Percentiles rank a stretch among this genome's conserved stretches.
phyloP scores from a whole-genome alignment of 441 rosid species.

The Syzygium malaccense region DNA sequence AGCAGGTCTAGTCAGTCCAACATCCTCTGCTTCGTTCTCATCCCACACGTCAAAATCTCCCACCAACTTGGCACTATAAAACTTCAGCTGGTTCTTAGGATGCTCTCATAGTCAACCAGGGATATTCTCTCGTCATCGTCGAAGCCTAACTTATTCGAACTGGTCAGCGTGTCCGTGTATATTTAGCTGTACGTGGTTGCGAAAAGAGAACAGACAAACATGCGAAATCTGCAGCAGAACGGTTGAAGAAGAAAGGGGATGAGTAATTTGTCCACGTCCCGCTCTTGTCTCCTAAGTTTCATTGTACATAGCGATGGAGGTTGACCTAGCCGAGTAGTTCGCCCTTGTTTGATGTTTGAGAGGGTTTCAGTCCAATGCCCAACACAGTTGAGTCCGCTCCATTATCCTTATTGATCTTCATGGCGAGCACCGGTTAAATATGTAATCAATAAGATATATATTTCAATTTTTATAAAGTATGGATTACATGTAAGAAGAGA shows the following conservation, averaged over 20 bases:
- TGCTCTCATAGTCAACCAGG: not conserved
- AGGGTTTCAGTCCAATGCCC: not conserved
- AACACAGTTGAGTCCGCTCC: not conserved
- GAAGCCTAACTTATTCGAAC: not conserved
- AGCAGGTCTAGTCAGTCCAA: not conserved
- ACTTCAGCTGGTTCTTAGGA: not conserved
- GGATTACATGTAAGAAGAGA: not conserved
- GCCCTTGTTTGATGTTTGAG: not conserved
- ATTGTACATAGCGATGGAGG: not conserved
- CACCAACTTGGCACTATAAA: not conserved
- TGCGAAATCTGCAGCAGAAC: not conserved
- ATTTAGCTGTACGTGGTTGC: not conserved
- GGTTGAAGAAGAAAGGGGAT: not conserved
- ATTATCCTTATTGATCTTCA: not conserved
- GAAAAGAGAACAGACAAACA: not conserved
- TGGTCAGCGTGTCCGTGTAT: not conserved
- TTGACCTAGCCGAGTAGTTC: not conserved
- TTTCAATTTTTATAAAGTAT: not conserved
- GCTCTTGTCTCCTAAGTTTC: not conserved
- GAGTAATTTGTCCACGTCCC: not conserved
- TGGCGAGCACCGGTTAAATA: not conserved
- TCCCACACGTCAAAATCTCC: not conserved
- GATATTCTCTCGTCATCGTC: not conserved
- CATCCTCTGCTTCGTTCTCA: not conserved
- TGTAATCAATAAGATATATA: not conserved